These are phyloP conservation scores for Rhynchospora tenuis DNA, from an alignment of 176 grass and related monocot species.

Conservation along the genomic window DNA sequence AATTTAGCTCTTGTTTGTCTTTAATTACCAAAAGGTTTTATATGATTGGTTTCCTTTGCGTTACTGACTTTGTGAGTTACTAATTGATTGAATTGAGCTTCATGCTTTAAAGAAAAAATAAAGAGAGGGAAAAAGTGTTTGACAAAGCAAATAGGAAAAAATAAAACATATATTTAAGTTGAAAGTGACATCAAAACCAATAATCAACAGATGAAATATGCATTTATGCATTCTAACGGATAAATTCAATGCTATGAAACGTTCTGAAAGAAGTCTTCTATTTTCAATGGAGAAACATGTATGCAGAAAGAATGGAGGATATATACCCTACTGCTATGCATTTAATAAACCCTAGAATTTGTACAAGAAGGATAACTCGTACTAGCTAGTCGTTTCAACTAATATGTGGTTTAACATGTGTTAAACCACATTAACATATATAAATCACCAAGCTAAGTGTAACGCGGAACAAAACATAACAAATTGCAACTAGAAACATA, in stretches of 20 bases:
- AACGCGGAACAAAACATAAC: too few relatives aligned
- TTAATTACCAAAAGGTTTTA: background rate
- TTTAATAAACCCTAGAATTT: slow-evolving; percentile 17
- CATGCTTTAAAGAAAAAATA: background rate
- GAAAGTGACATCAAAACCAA: background rate
- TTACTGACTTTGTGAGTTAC: background rate
- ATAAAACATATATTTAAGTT: background rate
- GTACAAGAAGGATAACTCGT: background rate
- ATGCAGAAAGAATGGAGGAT: background rate
- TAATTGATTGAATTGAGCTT: background rate
- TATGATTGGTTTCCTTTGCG: background rate
- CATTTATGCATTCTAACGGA: background rate
- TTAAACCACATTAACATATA: background rate
- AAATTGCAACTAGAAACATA: background rate
- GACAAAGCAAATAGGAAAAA: background rate
- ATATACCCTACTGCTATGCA: background rate
- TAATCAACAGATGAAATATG: background rate
- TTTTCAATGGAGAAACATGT: background rate
- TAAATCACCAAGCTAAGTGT: background rate
- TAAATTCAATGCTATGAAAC: background rate
- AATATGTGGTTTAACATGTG: background rate
- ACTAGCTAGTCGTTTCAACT: background rate
- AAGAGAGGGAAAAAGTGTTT: background rate
- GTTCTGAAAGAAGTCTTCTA: background rate
- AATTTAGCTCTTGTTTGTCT: background rate